Evolutionary conservation across 1,139 yeast genomes (phyloP).

Genomic region (Torulaspora pretoriensis): DNA sequence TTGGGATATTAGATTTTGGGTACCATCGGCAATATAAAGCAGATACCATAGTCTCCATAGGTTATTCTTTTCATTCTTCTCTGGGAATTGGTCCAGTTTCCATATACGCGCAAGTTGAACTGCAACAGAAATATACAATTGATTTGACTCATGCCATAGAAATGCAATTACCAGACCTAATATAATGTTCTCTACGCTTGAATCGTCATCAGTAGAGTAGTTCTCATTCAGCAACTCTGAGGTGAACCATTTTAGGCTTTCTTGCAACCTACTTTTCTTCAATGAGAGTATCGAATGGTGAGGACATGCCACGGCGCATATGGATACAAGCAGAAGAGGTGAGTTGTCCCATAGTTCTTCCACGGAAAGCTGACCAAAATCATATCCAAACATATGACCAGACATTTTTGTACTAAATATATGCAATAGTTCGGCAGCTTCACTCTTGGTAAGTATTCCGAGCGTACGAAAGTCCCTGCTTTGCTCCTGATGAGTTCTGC

Average conservation of each 20-base stretch:
- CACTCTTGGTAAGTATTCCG: constrained; percentile 24
- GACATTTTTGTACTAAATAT: constrained; percentile 56
- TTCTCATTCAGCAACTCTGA: constrained; percentile 13
- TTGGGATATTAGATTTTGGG: constrained; percentile 59
- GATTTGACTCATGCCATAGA: constrained; percentile 64
- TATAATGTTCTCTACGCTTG: constrained; percentile 35
- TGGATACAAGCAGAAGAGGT: constrained; percentile 58
- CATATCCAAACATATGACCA: constrained; percentile 65
- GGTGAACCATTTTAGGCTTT: constrained; percentile 42
- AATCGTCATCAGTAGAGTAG: constrained; percentile 5
- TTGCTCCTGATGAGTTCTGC: constrained; percentile 1
- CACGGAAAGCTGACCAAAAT: constrained; percentile 48
- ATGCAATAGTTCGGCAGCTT: constrained; percentile 49
- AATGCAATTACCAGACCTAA: constrained; percentile 63
- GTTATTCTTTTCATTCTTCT: constrained; percentile 20
- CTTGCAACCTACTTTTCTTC: constrained; percentile 42
- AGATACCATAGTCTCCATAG: constrained; percentile 62
- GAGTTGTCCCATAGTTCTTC: constrained; percentile 53
- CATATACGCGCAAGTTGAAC: constrained; percentile 59
- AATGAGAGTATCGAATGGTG: constrained; percentile 49
- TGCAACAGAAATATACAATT: constrained; percentile 65
- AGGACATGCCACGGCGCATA: constrained; percentile 59
- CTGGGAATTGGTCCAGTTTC: constrained; percentile 39
- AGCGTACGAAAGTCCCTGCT: constrained; percentile 9
- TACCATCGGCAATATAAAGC: constrained; percentile 65